These are phyloP conservation scores for Nakazawaea pomicola DNA, from an alignment of 805 yeast species.

Conservation along the genomic window DNA sequence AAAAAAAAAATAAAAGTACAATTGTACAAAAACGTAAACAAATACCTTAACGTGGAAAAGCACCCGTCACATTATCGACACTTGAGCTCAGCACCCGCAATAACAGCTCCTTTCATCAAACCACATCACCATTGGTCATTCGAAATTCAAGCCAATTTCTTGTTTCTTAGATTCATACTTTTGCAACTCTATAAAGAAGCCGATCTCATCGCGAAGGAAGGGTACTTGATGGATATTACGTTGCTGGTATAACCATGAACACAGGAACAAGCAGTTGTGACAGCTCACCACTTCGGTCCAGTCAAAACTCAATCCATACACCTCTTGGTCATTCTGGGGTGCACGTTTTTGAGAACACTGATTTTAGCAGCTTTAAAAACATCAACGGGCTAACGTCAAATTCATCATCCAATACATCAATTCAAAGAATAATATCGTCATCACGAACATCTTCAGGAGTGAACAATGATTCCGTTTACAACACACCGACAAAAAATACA, in stretches of 20 bases:
- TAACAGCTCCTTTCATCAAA: too few relatives aligned
- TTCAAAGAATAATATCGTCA: conserved; percentile 4
- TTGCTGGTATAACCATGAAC: not conserved
- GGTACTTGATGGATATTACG: not conserved
- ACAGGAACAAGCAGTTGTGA: not conserved
- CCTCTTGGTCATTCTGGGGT: not conserved
- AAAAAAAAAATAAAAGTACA: too few relatives aligned
- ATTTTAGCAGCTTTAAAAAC: not conserved
- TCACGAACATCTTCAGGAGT: conserved; percentile 8
- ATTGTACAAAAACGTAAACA: too few relatives aligned
- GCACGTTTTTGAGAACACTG: not conserved
- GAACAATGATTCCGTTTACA: conserved; percentile 1
- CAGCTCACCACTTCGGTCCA: not conserved
- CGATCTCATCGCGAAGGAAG: not conserved
- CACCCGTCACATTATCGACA: too few relatives aligned
- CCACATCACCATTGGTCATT: too few relatives aligned
- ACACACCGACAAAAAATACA: conserved; percentile 5
- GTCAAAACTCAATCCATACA: too few relatives aligned
- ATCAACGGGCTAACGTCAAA: conserved; percentile 1
- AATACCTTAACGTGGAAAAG: too few relatives aligned
- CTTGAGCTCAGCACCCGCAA: too few relatives aligned
- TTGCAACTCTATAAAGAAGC: too few relatives aligned
- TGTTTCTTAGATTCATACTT: too few relatives aligned
- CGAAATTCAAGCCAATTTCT: too few relatives aligned
- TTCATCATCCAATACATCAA: conserved; percentile 2